Evolutionary conservation across 2,329 filamentous ascomycete genomes (phyloP).

Genomic region (Raffaelea ambrosiae): DNA sequence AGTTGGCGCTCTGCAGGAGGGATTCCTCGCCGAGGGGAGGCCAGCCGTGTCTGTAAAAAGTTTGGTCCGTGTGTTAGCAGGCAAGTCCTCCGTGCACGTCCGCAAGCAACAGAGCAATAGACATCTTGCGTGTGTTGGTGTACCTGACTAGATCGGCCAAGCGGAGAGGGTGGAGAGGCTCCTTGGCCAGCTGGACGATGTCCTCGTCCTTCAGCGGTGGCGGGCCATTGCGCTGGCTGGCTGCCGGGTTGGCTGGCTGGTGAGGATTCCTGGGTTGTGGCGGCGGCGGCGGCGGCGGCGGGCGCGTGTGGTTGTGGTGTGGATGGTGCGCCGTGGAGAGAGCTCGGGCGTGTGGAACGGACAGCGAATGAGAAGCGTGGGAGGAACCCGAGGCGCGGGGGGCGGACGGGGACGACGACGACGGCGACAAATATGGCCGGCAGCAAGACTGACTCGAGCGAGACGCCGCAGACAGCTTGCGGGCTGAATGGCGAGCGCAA

Average conservation of each 20-base stretch:
- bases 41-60: conserved; percentile 65
- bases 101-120: conserved; percentile 5
- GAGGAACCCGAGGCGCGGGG: not conserved
- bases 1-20: conserved; percentile 85
- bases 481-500: no score
- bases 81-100: no score
- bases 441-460: no score
- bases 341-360: not conserved
- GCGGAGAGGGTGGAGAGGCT: conserved; percentile 71
- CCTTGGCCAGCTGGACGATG: conserved; percentile 68
- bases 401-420: not conserved
- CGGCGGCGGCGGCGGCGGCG: not conserved
- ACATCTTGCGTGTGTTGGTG: no score
- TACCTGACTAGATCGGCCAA: conserved; percentile 87
- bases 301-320: conserved; percentile 15
- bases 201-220: conserved; percentile 53
- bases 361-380: not conserved
- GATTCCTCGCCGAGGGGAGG: conserved; percentile 75
- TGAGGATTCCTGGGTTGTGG: not conserved
- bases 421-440: not conserved
- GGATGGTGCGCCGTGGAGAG: conserved; percentile 19
- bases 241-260: not conserved
- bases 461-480: no score
- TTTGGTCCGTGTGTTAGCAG: not conserved
- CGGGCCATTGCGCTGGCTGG: not conserved